phyloP scores from a whole-genome alignment of 352 stramenopile species.

The Blastocystis sp. region DNA sequence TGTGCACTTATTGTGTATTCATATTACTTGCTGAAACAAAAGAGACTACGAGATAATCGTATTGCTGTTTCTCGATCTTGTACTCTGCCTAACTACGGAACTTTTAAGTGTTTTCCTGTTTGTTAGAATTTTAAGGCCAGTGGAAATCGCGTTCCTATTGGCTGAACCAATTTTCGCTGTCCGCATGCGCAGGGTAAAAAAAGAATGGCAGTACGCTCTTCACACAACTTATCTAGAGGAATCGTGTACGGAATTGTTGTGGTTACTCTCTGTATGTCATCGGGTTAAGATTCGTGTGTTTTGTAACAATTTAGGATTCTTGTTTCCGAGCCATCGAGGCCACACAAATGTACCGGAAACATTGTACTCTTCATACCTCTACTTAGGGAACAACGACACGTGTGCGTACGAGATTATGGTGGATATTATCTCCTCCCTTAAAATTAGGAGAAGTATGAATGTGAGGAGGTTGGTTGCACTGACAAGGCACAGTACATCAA shows the following conservation, averaged over 20 bases:
- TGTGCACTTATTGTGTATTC: not conserved
- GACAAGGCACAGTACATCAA: slow-evolving; percentile 61
- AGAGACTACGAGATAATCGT: not conserved
- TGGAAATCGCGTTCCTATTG: not conserved
- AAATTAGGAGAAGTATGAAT: slow-evolving; percentile 35
- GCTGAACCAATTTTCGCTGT: not conserved
- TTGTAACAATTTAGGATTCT: not conserved
- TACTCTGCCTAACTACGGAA: slow-evolving; percentile 8
- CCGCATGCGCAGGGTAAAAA: not conserved
- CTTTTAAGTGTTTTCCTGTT: not conserved
- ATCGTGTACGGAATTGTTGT: slow-evolving; percentile 30
- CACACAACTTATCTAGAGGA: not conserved
- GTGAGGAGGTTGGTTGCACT: slow-evolving; percentile 34
- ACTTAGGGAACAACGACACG: not conserved
- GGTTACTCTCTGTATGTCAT: slow-evolving; percentile 1
- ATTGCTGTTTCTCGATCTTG: not conserved
- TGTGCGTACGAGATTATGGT: slow-evolving; percentile 62
- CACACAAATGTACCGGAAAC: not conserved
- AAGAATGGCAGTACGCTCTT: not conserved
- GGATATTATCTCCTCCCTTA: not conserved
- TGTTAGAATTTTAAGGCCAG: not conserved
- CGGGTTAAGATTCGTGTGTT: not conserved
- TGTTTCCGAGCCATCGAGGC: not conserved
- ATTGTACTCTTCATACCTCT: not conserved
- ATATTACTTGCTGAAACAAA: not conserved